Conservation (phyloP, 805 yeast genomes). For the Spathaspora boniae region DNA sequence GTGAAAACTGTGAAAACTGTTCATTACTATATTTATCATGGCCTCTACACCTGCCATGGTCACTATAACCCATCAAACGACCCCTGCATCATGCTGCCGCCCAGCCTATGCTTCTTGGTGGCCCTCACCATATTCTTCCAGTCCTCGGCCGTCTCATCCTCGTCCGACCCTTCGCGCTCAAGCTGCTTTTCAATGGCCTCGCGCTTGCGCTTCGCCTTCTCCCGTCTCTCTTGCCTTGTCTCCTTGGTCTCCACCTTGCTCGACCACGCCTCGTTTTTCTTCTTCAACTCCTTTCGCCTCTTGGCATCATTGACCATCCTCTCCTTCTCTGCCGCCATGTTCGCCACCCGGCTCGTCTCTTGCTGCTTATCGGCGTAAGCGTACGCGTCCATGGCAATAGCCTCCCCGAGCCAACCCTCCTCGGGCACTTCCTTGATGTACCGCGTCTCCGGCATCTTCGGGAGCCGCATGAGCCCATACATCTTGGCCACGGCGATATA, state of each 20-base stretch:
- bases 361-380: slow-evolving; percentile 60
- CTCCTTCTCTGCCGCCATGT: slow-evolving; percentile 45
- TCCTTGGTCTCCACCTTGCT: slow-evolving; percentile 63
- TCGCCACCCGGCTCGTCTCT: slow-evolving; percentile 61
- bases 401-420: slow-evolving; percentile 70
- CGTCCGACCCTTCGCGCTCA: slow-evolving; percentile 41
- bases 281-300: slow-evolving; percentile 40
- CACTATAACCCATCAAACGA: slow-evolving; percentile 54
- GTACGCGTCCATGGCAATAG: slow-evolving; percentile 65
- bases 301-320: slow-evolving; percentile 38
- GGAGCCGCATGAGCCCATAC: slow-evolving; percentile 80
- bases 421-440: slow-evolving; percentile 52
- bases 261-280: slow-evolving; percentile 77
- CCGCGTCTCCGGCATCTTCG: slow-evolving; percentile 89
- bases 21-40: slow-evolving; percentile 11
- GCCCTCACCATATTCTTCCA: slow-evolving; percentile 83
- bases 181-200: slow-evolving; percentile 62
- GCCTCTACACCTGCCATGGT: neutral
- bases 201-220: slow-evolving; percentile 61
- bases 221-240: slow-evolving; percentile 57
- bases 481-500: slow-evolving; percentile 67
- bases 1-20: neutral
- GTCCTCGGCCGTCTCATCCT: slow-evolving; percentile 56
- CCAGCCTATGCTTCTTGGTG: slow-evolving; percentile 55
- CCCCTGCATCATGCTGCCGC: slow-evolving; percentile 43